phyloP scores from a whole-genome alignment of 1,284 basidiomycete genomes.

The Tylopilus sp. region DNA sequence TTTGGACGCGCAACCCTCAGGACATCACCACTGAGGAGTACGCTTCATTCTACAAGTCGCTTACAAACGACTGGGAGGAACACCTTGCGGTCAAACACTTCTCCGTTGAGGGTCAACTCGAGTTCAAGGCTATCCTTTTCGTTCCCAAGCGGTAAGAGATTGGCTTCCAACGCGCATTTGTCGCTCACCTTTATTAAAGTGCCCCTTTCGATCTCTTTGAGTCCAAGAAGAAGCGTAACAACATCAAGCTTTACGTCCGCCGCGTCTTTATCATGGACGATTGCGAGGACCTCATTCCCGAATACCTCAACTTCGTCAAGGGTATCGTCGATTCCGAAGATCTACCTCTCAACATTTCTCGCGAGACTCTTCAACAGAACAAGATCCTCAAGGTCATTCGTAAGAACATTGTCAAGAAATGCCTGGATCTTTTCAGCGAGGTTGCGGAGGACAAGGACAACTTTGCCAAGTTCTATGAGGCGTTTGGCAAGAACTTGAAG shows the following conservation, averaged over 20 bases:
- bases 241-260: slow-evolving; percentile 99
- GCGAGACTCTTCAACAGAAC: slow-evolving; percentile 99
- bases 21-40: slow-evolving; percentile 96
- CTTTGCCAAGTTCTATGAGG: slow-evolving; percentile 95
- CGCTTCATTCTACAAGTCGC: slow-evolving; percentile 96
- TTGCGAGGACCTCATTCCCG: slow-evolving; percentile 99
- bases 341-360: slow-evolving; percentile 99
- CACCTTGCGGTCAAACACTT: slow-evolving; percentile 99
- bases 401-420: slow-evolving; percentile 99
- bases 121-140: slow-evolving; percentile 99
- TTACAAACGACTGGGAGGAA: slow-evolving; percentile 99
- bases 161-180: neutral
- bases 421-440: slow-evolving; percentile 92
- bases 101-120: slow-evolving; percentile 99
- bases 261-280: slow-evolving; percentile 99
- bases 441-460: slow-evolving; percentile 99
- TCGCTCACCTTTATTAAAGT: slow-evolving; percentile 38
- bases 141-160: slow-evolving; percentile 84
- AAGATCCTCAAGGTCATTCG: slow-evolving; percentile 99
- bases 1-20: slow-evolving; percentile 98
- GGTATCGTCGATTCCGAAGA: slow-evolving; percentile 99
- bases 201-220: slow-evolving; percentile 99
- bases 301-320: slow-evolving; percentile 99
- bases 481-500: slow-evolving; percentile 97
- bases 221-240: slow-evolving; percentile 99